A percentile compares a stretch with the other conserved stretches of the same genome.
phyloP scores from a whole-genome alignment of 2,329 filamentous ascomycete species.

The Fusarium nanum region DNA sequence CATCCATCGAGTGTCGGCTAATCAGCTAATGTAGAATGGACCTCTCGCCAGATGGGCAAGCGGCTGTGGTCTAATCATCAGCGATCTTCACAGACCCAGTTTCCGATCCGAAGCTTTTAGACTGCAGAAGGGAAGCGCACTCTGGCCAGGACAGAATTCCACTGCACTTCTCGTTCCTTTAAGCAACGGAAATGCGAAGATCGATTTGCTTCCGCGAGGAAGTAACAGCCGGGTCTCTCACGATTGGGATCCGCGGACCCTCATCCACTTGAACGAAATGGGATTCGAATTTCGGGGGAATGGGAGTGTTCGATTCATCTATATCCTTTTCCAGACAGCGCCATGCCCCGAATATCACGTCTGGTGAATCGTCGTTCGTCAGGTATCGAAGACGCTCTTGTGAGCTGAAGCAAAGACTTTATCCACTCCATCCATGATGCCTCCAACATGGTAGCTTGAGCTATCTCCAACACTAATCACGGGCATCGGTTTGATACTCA shows the following conservation, averaged over 20 bases:
- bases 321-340: slow-evolving; percentile 30
- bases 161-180: slow-evolving; percentile 32
- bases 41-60: slow-evolving; percentile 18
- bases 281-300: slow-evolving; percentile 26
- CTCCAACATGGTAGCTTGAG: not conserved
- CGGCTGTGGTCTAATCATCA: slow-evolving; percentile 19
- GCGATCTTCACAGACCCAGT: slow-evolving; percentile 19
- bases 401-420: not conserved
- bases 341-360: not conserved
- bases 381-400: not conserved
- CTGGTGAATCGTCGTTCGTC: not conserved
- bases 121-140: slow-evolving; percentile 20
- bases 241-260: slow-evolving; percentile 29
- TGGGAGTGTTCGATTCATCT: slow-evolving; percentile 39
- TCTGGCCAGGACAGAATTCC: slow-evolving; percentile 25
- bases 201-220: slow-evolving; percentile 32
- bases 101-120: slow-evolving; percentile 37
- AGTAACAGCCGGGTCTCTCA: slow-evolving; percentile 7
- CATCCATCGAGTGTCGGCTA: not conserved
- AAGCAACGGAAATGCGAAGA: slow-evolving; percentile 5
- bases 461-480: not conserved
- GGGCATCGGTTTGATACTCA: not conserved
- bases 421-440: not conserved
- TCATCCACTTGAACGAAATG: slow-evolving; percentile 37
- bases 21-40: slow-evolving; percentile 2